Evolutionary conservation across 2,329 filamentous ascomycete genomes (phyloP).

Genomic region (Diaporthe vaccinii): DNA sequence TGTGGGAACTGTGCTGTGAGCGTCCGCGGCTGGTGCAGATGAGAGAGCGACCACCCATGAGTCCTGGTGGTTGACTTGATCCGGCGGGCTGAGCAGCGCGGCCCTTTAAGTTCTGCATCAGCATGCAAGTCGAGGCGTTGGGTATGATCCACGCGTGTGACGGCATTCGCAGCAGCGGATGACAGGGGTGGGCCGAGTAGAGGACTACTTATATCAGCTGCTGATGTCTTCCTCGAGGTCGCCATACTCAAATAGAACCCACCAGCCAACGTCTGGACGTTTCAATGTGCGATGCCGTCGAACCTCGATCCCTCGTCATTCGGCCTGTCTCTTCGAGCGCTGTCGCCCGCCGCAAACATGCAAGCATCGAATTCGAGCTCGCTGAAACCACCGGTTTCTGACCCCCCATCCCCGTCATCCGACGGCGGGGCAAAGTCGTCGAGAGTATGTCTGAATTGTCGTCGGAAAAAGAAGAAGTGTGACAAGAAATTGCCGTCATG

Average conservation of each 20-base stretch:
- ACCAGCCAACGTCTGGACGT: slow-evolving; percentile 15
- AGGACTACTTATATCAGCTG: slow-evolving; percentile 39
- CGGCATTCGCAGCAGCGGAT: slow-evolving; percentile 26
- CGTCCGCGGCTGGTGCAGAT: slow-evolving; percentile 4
- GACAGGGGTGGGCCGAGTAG: slow-evolving; percentile 37
- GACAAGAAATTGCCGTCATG: slow-evolving; percentile 48
- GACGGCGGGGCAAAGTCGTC: slow-evolving; percentile 45
- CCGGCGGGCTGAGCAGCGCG: slow-evolving; percentile 40
- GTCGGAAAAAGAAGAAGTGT: slow-evolving; percentile 48
- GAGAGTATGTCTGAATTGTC: slow-evolving; percentile 48
- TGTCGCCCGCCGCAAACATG: slow-evolving; percentile 32
- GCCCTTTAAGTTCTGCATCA: slow-evolving; percentile 37
- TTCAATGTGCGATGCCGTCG: slow-evolving; percentile 26
- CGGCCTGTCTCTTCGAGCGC: slow-evolving; percentile 1
- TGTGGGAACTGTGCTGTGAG: slow-evolving; percentile 12
- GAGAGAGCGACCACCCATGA: slow-evolving; percentile 28
- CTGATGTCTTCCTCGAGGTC: slow-evolving; percentile 35
- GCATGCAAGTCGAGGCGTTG: slow-evolving; percentile 37
- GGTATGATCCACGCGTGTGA: slow-evolving; percentile 38
- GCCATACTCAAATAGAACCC: slow-evolving; percentile 34
- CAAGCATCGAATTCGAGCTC: slow-evolving; percentile 35
- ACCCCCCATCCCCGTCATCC: slow-evolving; percentile 41
- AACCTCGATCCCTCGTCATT: not conserved
- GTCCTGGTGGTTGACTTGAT: slow-evolving; percentile 28
- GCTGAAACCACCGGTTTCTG: slow-evolving; percentile 38